A percentile compares a stretch with the other conserved stretches of the same genome.
Evolutionary conservation across 306 rosid genomes (phyloP).

Genomic region (Begonia fuchsioides): DNA sequence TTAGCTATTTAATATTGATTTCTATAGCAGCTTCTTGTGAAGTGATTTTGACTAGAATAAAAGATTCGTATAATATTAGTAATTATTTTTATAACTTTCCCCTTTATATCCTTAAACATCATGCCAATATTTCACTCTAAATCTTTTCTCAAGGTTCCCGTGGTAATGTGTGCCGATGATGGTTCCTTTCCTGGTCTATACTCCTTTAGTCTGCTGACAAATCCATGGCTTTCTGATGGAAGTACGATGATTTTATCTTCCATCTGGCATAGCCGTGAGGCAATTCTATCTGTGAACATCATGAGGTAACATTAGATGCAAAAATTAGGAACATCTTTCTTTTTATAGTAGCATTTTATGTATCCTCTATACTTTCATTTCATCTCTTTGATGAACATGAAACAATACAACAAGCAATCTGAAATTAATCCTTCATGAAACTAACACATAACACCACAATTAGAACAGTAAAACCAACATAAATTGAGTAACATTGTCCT

Average conservation of each 20-base stretch:
- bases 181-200: conserved; percentile 80
- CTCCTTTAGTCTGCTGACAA: conserved; percentile 24
- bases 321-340: no score
- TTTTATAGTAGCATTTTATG: no score
- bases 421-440: no score
- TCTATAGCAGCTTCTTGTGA: no score
- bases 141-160: conserved; percentile 47
- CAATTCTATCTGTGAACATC: conserved; percentile 59
- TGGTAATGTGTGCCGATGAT: conserved; percentile 55
- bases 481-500: no score
- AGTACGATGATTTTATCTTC: conserved; percentile 57
- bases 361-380: no score
- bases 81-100: background rate
- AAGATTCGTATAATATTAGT: background rate
- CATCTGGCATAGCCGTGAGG: conserved; percentile 56
- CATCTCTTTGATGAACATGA: no score
- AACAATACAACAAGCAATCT: no score
- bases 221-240: conserved; percentile 80
- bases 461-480: no score
- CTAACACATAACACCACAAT: no score
- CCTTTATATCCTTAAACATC: background rate
- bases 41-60: no score
- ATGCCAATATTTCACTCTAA: conserved; percentile 4
- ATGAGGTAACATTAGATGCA: conserved; percentile 30
- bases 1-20: no score